phyloP scores from a whole-genome alignment of 371 early-diverging fungal genomes.

The Parasitella parasitica region DNA sequence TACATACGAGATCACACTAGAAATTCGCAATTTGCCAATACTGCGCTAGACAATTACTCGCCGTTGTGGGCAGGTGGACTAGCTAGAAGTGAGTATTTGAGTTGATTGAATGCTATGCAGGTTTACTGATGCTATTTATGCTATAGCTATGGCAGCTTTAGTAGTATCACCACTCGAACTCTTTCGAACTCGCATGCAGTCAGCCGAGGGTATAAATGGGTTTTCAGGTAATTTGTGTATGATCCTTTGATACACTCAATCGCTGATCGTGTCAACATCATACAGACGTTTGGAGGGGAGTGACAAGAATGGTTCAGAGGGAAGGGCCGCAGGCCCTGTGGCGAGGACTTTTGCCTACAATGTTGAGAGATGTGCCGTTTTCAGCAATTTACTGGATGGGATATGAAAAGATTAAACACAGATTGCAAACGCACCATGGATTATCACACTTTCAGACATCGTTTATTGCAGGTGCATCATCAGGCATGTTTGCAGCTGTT shows the following conservation, averaged over 20 bases:
- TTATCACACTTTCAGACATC: constrained; percentile 55
- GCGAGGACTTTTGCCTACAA: constrained; percentile 59
- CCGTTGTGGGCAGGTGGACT: constrained; percentile 84
- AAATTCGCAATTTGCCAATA: constrained; percentile 24
- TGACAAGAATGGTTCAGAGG: constrained; percentile 59
- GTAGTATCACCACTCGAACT: constrained; percentile 91
- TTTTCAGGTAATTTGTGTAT: constrained; percentile 34
- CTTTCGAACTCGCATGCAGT: constrained; percentile 90
- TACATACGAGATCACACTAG: constrained; percentile 61
- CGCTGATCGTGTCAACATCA: too few relatives aligned
- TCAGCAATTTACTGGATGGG: constrained; percentile 91
- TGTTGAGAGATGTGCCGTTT: constrained; percentile 52
- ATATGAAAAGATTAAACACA: constrained; percentile 72
- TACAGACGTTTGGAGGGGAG: constrained; percentile 59
- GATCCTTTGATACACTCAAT: background rate
- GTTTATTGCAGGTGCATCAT: constrained; percentile 76
- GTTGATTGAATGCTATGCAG: background rate
- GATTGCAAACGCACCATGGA: constrained; percentile 10
- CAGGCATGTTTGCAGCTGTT: constrained; percentile 85
- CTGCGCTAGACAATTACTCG: constrained; percentile 36
- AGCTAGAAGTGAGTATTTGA: constrained; percentile 68
- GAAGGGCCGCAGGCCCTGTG: constrained; percentile 78
- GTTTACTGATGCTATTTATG: background rate
- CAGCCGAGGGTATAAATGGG: constrained; percentile 54
- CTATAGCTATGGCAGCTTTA: constrained; percentile 58